Conservation (phyloP, 768 basidiomycete genomes). For the Inosperma sp. region DNA sequence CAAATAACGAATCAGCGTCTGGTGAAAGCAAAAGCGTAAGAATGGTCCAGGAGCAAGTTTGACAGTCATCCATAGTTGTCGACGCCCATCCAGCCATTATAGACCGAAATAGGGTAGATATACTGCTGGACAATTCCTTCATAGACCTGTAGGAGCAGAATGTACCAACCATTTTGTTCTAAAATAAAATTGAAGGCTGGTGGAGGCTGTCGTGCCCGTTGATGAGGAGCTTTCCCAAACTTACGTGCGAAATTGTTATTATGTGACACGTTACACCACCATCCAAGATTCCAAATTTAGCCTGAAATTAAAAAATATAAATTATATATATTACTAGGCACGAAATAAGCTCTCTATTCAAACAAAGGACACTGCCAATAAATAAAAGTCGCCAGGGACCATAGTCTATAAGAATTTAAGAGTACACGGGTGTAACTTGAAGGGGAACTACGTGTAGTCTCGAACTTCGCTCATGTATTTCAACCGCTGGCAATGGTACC, state of each 20-base stretch:
- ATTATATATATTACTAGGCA: too few species aligned
- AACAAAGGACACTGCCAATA: too few species aligned
- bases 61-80: constrained; percentile 38
- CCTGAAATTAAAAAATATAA: constrained; percentile 7
- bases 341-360: too few species aligned
- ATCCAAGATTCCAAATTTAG: too few species aligned
- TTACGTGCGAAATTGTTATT: constrained; percentile 34
- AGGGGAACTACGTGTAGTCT: background rate
- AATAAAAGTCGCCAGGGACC: too few species aligned
- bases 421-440: background rate
- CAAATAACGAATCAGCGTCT: constrained; percentile 26
- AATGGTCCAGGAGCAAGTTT: constrained; percentile 18
- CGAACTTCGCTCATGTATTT: background rate
- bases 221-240: constrained; percentile 34
- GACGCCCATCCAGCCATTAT: constrained; percentile 37
- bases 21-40: constrained; percentile 9
- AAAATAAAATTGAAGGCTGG: constrained; percentile 40
- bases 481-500: constrained; percentile 20
- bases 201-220: constrained; percentile 43
- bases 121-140: constrained; percentile 20
- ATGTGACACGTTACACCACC: constrained; percentile 16
- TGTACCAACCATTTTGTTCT: constrained; percentile 46
- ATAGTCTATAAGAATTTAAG: too few species aligned
- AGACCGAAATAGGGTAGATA: constrained; percentile 19
- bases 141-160: constrained; percentile 19